Percentiles rank a stretch among this genome's conserved stretches.
phyloP scores from a whole-genome alignment of 371 early-diverging fungal genomes.

The Apophysomyces sp. region DNA sequence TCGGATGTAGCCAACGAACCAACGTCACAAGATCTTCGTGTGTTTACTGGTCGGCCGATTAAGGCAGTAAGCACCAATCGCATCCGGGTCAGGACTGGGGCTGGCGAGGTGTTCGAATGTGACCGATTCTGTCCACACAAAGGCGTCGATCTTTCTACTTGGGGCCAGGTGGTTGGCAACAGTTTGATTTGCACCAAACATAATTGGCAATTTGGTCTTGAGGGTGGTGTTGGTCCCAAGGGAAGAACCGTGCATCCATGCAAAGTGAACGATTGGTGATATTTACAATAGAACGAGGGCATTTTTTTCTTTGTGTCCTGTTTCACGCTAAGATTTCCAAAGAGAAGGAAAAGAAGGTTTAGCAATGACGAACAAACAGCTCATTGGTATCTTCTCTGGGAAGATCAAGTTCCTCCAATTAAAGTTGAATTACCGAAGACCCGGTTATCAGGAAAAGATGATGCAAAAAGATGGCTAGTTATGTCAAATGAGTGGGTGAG shows the following conservation, averaged over 20 bases:
- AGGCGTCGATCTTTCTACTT: constrained; percentile 61
- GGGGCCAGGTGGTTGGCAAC: constrained; percentile 63
- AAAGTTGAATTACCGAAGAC: constrained; percentile 1
- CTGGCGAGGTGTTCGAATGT: constrained; percentile 61
- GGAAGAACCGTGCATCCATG: constrained; percentile 59
- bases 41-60: constrained; percentile 38
- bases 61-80: constrained; percentile 48
- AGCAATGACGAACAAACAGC: not conserved
- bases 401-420: not conserved
- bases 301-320: not conserved
- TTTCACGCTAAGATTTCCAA: constrained; percentile 1
- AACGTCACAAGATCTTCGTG: not conserved
- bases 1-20: not conserved
- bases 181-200: constrained; percentile 65
- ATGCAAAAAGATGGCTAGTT: not conserved
- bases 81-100: constrained; percentile 51
- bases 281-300: not conserved
- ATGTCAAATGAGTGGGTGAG: not conserved
- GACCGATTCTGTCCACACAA: constrained; percentile 73
- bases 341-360: not conserved
- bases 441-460: not conserved
- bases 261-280: constrained; percentile 64
- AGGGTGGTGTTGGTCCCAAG: constrained; percentile 46
- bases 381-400: not conserved
- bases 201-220: constrained; percentile 62